Percentiles rank a stretch among this genome's conserved stretches.
Conservation (phyloP, 306 rosid species). For the Cucumis hystrix region DNA sequence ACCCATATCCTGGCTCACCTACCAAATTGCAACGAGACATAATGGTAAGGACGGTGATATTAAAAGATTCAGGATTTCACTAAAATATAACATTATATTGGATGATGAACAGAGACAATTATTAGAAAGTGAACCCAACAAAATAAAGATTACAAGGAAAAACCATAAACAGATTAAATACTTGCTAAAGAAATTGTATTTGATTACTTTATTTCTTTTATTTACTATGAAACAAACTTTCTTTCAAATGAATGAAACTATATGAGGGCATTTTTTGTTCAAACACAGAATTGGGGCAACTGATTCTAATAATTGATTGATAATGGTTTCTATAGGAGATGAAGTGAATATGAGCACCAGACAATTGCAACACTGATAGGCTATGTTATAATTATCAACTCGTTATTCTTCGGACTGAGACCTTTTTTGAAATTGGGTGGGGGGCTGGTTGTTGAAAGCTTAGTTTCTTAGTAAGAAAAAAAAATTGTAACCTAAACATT, state of each 20-base stretch:
- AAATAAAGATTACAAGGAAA: background rate
- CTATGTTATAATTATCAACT: no score
- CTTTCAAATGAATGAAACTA: background rate
- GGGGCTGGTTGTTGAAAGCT: no score
- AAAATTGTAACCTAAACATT: background rate
- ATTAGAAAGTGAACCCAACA: background rate
- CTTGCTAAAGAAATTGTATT: background rate
- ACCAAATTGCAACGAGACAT: constrained; percentile 8
- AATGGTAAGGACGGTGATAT: background rate
- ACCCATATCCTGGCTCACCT: constrained; percentile 99
- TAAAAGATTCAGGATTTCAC: background rate
- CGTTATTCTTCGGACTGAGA: no score
- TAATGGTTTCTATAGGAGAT: background rate
- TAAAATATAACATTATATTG: background rate
- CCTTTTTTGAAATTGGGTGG: no score
- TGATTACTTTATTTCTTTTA: background rate
- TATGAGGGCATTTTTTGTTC: background rate
- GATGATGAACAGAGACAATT: background rate
- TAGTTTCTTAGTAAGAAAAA: no score
- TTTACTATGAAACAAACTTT: no score
- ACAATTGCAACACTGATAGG: background rate
- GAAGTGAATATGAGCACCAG: background rate
- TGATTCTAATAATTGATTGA: background rate
- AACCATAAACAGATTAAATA: background rate
- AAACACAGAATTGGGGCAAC: background rate